Evolutionary conservation across 2,329 filamentous ascomycete species (phyloP).

Genomic region (Thielaviopsis musarum): DNA sequence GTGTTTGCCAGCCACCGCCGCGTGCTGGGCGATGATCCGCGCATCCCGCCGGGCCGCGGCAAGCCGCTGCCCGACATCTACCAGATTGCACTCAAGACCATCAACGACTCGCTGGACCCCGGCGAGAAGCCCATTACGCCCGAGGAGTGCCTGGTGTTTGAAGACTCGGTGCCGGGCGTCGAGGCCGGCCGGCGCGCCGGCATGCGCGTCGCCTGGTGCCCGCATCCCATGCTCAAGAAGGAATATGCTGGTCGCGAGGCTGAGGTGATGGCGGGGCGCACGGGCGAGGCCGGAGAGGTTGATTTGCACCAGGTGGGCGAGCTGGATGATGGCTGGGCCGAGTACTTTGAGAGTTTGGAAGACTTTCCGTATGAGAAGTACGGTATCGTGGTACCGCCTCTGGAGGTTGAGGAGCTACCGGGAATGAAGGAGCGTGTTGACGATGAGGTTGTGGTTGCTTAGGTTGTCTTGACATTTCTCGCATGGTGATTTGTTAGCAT

Average conservation of each 20-base stretch:
- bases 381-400: constrained; percentile 31
- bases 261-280: constrained; percentile 68
- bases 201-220: constrained; percentile 89
- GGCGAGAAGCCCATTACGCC: constrained; percentile 52
- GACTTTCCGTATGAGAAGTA: constrained; percentile 42
- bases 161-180: constrained; percentile 85
- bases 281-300: constrained; percentile 45
- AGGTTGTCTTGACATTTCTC: neutral
- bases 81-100: constrained; percentile 63
- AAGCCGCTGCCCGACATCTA: constrained; percentile 96
- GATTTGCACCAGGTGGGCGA: constrained; percentile 40
- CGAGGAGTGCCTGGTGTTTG: constrained; percentile 87
- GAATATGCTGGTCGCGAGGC: constrained; percentile 63
- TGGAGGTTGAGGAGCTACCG: constrained; percentile 25
- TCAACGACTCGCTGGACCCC: constrained; percentile 56
- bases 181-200: constrained; percentile 81
- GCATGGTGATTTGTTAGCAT: neutral
- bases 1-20: constrained; percentile 54
- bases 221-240: constrained; percentile 59
- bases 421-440: constrained; percentile 25
- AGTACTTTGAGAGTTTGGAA: constrained; percentile 33
- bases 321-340: constrained; percentile 42
- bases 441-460: constrained; percentile 13
- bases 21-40: constrained; percentile 70
- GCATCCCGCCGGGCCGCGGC: constrained; percentile 64